A percentile compares a stretch with the other conserved stretches of the same genome.
Conservation (phyloP, 257 asterid genomes). For the Datura wrightii region DNA sequence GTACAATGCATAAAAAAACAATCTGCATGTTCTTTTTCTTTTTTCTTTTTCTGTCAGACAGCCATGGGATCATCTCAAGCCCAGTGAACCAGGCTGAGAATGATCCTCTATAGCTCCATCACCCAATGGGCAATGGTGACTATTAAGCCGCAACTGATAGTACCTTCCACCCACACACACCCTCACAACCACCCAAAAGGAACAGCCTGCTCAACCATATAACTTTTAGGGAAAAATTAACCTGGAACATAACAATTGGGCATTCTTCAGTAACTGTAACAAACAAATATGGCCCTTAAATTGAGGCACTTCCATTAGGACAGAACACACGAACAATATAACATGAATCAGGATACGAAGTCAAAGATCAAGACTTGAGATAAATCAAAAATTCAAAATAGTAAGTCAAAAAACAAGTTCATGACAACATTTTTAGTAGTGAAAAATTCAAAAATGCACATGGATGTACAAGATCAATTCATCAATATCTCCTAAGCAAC, state of each 20-base stretch:
- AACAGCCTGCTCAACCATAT: conserved; percentile 28
- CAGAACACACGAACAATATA: conserved; percentile 12
- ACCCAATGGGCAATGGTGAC: too few species aligned
- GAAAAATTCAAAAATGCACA: background rate
- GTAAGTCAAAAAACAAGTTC: background rate
- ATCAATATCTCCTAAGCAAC: background rate
- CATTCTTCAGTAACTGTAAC: conserved; percentile 2
- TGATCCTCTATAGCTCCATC: too few species aligned
- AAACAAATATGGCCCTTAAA: conserved; percentile 25
- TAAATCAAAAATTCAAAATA: background rate
- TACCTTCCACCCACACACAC: background rate
- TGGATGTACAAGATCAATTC: background rate
- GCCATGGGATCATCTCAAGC: too few species aligned
- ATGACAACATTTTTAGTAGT: background rate
- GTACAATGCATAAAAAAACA: background rate
- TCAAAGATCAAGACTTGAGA: conserved; percentile 7
- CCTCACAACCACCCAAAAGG: background rate
- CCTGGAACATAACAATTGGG: conserved; percentile 6
- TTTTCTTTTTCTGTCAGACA: too few species aligned
- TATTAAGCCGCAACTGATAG: background rate
- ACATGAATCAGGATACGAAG: conserved; percentile 23
- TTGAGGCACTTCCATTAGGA: conserved; percentile 15
- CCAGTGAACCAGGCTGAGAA: too few species aligned
- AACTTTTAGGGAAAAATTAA: background rate
- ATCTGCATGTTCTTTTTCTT: too few species aligned